Base-by-base conservation (phyloP, 805 yeast genomes). In the Candida gorgasii region DNA sequence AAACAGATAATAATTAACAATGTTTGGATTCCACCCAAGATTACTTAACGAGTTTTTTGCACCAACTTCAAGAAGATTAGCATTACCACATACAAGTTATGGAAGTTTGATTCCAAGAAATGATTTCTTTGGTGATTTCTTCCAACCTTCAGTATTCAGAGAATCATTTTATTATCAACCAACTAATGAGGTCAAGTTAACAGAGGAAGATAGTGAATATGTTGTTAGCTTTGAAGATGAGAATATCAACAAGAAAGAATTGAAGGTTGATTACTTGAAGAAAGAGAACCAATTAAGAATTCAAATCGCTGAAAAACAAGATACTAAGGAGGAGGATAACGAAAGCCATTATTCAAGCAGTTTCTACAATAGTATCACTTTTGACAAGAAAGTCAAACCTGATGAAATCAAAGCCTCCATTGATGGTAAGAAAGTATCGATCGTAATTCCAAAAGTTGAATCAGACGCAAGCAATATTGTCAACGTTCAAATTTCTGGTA, bases 191-290 rank as follows among this genome's bases (percentile, higher is more conserved):
- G 47, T 54, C 17, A 47, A 52, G 8, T 43, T 57, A 31, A 46
- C 47, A 11, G 65, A 60, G 40, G 54, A 52, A 35, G 27, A 49
- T 13, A 57, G 54, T 33, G 49, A 53, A 36, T 60, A 60, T 43
- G 13, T 55, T n/a, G 53, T 60, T 23, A 49, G 44, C 8, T 45
- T 45, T 33, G 36, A 42, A 29, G 43, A 45, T 19, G 46, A 41
- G 17, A 41, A 49, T n/a, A 46, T 54, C 12, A 29, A 42, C 4
- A 44, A 47, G 29, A 51, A 53, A 31, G 51, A 52, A 32, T 45
- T 58, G 14, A 51, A 49, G 22, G 52, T 58, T 37, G 59, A 60
- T 22, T 58, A 44, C 44, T 45, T 45, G 24, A 57, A 53, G 44
- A 42, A 47, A 14, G 54, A 54, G 31, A 58, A 60, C 33, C 49